A percentile compares a stretch with the other conserved stretches of the same genome.
Evolutionary conservation across 768 basidiomycete species (phyloP).

Genomic region (Russula ochroleuca): DNA sequence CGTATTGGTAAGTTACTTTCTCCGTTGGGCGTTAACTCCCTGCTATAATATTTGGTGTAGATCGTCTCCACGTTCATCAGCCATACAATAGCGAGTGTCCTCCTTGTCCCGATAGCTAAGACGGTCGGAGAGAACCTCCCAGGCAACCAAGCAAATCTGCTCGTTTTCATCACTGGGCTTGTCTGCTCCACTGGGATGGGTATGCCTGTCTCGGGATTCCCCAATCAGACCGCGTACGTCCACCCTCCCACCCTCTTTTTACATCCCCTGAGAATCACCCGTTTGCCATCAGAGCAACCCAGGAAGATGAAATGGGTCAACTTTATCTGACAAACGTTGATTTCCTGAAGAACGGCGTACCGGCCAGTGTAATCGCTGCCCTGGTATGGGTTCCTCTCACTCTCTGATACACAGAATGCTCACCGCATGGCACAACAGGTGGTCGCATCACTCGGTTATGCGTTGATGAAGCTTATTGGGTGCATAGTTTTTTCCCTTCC

Average conservation of each 20-base stretch:
- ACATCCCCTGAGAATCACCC: not conserved
- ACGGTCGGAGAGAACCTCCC: slow-evolving; percentile 77
- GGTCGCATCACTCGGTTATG: slow-evolving; percentile 79
- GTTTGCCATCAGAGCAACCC: slow-evolving; percentile 58
- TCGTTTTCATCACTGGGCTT: slow-evolving; percentile 90
- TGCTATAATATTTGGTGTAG: slow-evolving; percentile 35
- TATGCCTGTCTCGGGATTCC: slow-evolving; percentile 98
- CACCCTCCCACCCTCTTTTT: not conserved
- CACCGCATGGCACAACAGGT: slow-evolving; percentile 45
- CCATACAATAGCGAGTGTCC: slow-evolving; percentile 93
- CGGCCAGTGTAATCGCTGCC: slow-evolving; percentile 87
- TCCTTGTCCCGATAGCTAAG: slow-evolving; percentile 94
- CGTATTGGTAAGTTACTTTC: slow-evolving; percentile 32
- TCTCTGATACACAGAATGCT: slow-evolving; percentile 15
- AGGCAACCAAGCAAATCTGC: slow-evolving; percentile 66
- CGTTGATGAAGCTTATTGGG: slow-evolving; percentile 70
- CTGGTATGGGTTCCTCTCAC: slow-evolving; percentile 45
- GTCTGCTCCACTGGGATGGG: slow-evolving; percentile 98
- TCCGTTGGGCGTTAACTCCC: not conserved
- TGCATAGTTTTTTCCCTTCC: slow-evolving; percentile 35
- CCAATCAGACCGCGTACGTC: slow-evolving; percentile 92
- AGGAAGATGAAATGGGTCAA: slow-evolving; percentile 92
- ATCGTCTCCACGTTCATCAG: slow-evolving; percentile 93
- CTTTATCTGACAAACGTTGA: slow-evolving; percentile 81
- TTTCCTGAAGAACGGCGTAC: slow-evolving; percentile 91